Base-by-base conservation (phyloP, 2,329 filamentous ascomycete species). In the Aspergillus neoniger region DNA sequence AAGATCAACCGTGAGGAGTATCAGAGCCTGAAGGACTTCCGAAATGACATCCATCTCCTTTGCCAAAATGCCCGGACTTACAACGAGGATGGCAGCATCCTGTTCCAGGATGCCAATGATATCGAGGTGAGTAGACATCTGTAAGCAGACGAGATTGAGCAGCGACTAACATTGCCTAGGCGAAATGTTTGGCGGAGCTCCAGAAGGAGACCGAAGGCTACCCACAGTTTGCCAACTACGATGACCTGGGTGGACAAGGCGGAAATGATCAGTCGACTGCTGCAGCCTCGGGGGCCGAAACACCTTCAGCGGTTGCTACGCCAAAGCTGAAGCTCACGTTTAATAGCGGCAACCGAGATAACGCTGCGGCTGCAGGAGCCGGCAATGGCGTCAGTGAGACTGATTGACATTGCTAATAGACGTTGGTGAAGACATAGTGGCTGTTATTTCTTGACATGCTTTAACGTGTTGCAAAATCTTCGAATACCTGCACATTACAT, bases 1-100 rank as follows among this genome's bases (percentile, higher is more conserved):
- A 94, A 92, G 82, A 96, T 99, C 80, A 97, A 96, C 81, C 94
- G 91, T 77, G 91, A 96, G 72, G 91, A 97, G 73, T 99, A 99
- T 77, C 87, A 86, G 68, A 90, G 85, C 70, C 79, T 97, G 62
- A 87, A 86, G 72, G 91, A 93, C 68, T 87, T 99, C 83, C 85
- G 87, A 58, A 87, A 86, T 67, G 96, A 99, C 72, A 88, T 99
- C 64, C 86, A 88, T 54, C 80, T 94, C 64, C 85, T 99, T 77
- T 95, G 93, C 75, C 87, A 85, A 73, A 99, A 99, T 76, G 96
- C 94, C 66, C 87, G 92, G 75, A 95, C 91, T 2, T 99, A 96
- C 82, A 99, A 99, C 72, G 96, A 99, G 77, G 95, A 98, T 73
- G 91, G 89, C 60, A 97, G 93, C 76, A 82, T 96, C 69, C 85